These are phyloP conservation scores for Debaryomyces coudertii DNA, from an alignment of 1,139 yeast genomes.

Conservation along the genomic window DNA sequence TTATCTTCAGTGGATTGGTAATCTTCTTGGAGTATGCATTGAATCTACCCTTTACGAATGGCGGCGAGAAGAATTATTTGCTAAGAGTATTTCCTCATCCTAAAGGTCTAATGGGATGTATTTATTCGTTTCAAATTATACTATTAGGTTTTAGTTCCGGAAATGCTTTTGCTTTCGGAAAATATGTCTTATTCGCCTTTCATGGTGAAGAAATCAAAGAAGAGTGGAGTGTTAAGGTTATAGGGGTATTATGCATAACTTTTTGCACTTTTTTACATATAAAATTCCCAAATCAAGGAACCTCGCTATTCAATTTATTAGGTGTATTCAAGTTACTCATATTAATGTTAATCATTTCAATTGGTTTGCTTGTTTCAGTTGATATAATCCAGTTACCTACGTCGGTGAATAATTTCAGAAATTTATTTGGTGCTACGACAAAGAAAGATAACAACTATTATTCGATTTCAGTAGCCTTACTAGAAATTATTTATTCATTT, in stretches of 20 bases:
- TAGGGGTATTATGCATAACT: constrained; percentile 49
- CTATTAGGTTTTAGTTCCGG: constrained; percentile 54
- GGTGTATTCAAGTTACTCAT: constrained; percentile 48
- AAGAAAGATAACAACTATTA: constrained; percentile 23
- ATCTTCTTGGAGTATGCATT: constrained; percentile 52
- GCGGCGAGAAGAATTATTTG: constrained; percentile 56
- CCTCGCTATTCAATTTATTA: constrained; percentile 44
- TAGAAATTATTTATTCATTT: constrained; percentile 45
- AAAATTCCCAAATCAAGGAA: constrained; percentile 44
- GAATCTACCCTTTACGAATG: constrained; percentile 49
- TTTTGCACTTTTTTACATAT: constrained; percentile 45
- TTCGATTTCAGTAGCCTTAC: constrained; percentile 43
- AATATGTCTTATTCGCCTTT: constrained; percentile 46
- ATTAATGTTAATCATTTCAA: constrained; percentile 39
- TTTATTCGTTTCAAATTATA: constrained; percentile 52
- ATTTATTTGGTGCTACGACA: constrained; percentile 12
- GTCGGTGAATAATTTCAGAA: constrained; percentile 28
- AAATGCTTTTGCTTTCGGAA: constrained; percentile 55
- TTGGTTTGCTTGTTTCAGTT: constrained; percentile 36
- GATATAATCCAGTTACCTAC: constrained; percentile 29
- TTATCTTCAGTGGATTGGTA: constrained; percentile 50
- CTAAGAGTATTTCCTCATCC: constrained; percentile 43
- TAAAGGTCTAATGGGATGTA: constrained; percentile 42
- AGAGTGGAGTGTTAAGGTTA: constrained; percentile 36
- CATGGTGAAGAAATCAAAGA: constrained; percentile 25